Evolutionary conservation across 1,284 basidiomycete genomes (phyloP).

Genomic region (Cryptococcus sp.): DNA sequence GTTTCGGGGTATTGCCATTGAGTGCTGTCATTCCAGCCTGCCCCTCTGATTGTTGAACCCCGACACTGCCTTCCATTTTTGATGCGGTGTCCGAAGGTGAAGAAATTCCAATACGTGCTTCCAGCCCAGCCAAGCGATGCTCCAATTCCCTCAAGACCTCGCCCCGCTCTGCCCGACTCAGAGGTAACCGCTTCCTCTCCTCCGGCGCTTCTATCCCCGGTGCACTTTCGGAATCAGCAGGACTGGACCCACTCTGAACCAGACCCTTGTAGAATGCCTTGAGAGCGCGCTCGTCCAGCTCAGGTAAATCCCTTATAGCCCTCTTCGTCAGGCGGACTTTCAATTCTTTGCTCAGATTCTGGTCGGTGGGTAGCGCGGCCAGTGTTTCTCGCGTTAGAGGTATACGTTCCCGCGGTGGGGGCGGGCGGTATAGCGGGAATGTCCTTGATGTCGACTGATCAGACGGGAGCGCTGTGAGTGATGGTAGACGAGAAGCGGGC

Average conservation of each 20-base stretch:
- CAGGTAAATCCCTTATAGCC: constrained; percentile 21
- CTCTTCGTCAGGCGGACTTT: constrained; percentile 26
- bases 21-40: neutral
- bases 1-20: neutral
- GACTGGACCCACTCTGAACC: constrained; percentile 28
- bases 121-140: constrained; percentile 7
- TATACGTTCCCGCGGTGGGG: constrained; percentile 1
- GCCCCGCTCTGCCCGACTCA: constrained; percentile 1
- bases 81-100: neutral
- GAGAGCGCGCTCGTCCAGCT: constrained; percentile 33
- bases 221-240: neutral
- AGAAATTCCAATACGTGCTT: neutral
- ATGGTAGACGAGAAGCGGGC: neutral
- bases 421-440: constrained; percentile 23
- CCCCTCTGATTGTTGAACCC: neutral
- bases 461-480: constrained; percentile 1
- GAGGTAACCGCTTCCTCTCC: neutral
- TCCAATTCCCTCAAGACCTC: neutral
- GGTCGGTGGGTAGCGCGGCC: constrained; percentile 23
- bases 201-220: constrained; percentile 4
- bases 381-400: constrained; percentile 15
- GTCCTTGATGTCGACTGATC: too few species aligned
- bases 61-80: neutral
- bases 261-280: constrained; percentile 37
- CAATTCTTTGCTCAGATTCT: constrained; percentile 17